Percentiles rank a stretch among this genome's conserved stretches.
These are phyloP conservation scores for Lentinula detonsa DNA, from an alignment of 768 basidiomycete species.

Conservation along the genomic window DNA sequence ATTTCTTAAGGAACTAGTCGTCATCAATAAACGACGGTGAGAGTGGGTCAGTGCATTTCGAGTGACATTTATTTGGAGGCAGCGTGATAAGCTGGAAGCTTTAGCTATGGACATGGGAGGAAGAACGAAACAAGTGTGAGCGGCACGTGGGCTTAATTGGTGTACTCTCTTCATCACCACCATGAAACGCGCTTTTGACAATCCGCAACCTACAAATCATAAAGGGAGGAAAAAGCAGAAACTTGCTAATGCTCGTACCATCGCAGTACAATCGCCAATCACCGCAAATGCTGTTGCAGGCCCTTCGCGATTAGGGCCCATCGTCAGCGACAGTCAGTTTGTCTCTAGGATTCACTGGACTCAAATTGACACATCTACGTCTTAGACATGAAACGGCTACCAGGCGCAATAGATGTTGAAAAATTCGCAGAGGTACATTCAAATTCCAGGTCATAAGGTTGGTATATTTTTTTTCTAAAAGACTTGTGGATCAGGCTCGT, in stretches of 20 bases:
- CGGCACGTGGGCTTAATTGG: background rate
- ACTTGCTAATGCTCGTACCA: conserved; percentile 56
- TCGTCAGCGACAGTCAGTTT: conserved; percentile 34
- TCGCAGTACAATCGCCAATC: conserved; percentile 46
- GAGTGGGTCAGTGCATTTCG: background rate
- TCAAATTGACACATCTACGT: background rate
- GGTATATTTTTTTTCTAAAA: background rate
- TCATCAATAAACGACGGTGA: conserved; percentile 26
- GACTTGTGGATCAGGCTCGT: conserved; percentile 54
- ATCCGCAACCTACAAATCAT: conserved; percentile 21
- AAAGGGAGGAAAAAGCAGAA: conserved; percentile 68
- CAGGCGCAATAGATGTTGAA: conserved; percentile 78
- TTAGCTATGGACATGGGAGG: background rate
- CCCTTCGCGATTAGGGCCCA: conserved; percentile 28
- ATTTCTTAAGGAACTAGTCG: conserved; percentile 35
- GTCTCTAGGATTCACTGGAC: background rate
- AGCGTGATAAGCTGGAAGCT: background rate
- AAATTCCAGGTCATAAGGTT: conserved; percentile 5
- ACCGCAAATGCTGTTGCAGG: conserved; percentile 25
- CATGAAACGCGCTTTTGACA: conserved; percentile 31
- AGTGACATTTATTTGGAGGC: background rate
- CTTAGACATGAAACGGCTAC: conserved; percentile 55
- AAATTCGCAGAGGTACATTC: conserved; percentile 72
- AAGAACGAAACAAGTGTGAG: background rate
- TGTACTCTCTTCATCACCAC: background rate